phyloP scores from a whole-genome alignment of 139 green algal genomes.

The Closterium sp. region DNA sequence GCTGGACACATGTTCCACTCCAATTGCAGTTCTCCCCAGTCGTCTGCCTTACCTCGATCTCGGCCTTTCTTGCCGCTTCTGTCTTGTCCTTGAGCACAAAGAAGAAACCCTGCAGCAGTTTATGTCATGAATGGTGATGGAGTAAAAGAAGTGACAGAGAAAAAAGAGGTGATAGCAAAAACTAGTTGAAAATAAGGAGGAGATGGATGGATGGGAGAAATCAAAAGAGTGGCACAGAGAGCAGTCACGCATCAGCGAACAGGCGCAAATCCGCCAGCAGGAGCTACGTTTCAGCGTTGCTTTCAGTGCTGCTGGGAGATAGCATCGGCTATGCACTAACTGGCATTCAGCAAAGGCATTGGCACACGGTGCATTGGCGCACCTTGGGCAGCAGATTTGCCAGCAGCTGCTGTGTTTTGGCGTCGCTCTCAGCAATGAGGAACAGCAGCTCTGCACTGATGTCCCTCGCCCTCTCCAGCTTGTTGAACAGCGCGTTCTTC shows the following conservation, averaged over 20 bases:
- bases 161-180: no score
- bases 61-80: background rate
- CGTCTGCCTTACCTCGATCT: background rate
- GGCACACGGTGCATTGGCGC: no score
- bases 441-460: slow-evolving; percentile 31
- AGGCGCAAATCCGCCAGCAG: slow-evolving; percentile 7
- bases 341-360: no score
- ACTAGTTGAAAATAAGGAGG: background rate
- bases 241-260: background rate
- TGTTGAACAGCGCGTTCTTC: slow-evolving; percentile 19
- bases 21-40: no score
- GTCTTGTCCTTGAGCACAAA: background rate
- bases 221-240: no score
- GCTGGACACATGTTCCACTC: no score
- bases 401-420: slow-evolving; percentile 4
- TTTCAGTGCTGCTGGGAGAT: slow-evolving; percentile 13
- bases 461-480: slow-evolving; percentile 4
- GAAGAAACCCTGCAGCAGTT: background rate
- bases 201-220: background rate
- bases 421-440: slow-evolving; percentile 19
- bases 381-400: slow-evolving; percentile 25
- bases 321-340: slow-evolving; percentile 27
- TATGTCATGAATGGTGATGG: no score
- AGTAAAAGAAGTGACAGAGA: no score
- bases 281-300: background rate